Evolutionary conservation across 2,329 filamentous ascomycete species (phyloP).

Genomic region (Sarocladium strictum): DNA sequence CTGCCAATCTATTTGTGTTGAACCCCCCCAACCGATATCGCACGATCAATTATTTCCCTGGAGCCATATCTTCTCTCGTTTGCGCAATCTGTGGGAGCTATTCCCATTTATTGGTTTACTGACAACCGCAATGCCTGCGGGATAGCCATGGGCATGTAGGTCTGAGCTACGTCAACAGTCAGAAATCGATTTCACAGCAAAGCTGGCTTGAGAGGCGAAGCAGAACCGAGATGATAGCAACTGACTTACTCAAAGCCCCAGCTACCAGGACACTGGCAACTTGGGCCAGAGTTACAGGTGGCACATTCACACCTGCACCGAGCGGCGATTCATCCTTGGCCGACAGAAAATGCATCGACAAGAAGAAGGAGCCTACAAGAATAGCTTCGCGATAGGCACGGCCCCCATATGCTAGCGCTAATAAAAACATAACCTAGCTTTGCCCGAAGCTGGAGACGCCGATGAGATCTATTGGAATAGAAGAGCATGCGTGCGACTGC

Average conservation of each 20-base stretch:
- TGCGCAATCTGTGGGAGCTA: no score
- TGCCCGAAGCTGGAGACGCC: background rate
- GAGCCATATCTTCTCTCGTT: no score
- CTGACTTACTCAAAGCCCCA: slow-evolving; percentile 25
- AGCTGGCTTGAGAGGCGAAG: background rate
- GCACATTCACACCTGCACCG: slow-evolving; percentile 30
- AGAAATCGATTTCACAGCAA: background rate
- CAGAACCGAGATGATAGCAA: slow-evolving; percentile 17
- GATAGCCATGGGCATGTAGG: no score
- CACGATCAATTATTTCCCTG: no score
- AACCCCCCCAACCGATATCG: no score
- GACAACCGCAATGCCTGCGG: no score
- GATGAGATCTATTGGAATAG: slow-evolving; percentile 1
- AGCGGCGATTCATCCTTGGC: slow-evolving; percentile 33
- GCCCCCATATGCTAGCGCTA: background rate
- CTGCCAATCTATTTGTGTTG: no score
- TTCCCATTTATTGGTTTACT: no score
- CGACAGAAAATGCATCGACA: slow-evolving; percentile 43
- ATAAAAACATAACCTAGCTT: background rate
- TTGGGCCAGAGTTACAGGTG: slow-evolving; percentile 34
- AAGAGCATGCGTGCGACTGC: background rate
- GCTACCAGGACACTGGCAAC: slow-evolving; percentile 28
- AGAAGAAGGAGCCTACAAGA: slow-evolving; percentile 35
- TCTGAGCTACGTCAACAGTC: slow-evolving; percentile 15
- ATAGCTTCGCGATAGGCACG: no score